Percentiles rank a stretch among this genome's conserved stretches.
Evolutionary conservation across 1,284 basidiomycete species (phyloP).

Genomic region (Irpex sp.): DNA sequence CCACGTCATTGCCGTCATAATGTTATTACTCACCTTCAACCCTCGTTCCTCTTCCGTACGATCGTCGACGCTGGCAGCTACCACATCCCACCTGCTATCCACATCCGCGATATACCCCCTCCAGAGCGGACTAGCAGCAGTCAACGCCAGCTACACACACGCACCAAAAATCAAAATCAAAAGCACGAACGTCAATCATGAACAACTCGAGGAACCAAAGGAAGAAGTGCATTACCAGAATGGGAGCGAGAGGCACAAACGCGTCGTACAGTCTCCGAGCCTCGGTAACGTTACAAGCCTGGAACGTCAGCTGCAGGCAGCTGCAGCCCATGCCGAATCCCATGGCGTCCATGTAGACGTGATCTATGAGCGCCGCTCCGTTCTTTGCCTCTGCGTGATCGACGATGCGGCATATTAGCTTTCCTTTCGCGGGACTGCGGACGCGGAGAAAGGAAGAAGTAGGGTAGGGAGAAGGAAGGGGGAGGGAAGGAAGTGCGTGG

Average conservation of each 20-base stretch:
- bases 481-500: no score
- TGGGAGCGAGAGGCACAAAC: conserved; percentile 89
- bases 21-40: conserved; percentile 50
- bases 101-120: conserved; percentile 95
- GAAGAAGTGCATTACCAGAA: conserved; percentile 64
- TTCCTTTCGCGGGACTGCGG: no score
- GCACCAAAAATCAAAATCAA: no score
- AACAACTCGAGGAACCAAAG: background rate
- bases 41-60: conserved; percentile 94
- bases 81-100: conserved; percentile 98
- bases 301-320: conserved; percentile 97
- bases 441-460: background rate
- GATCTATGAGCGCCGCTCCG: conserved; percentile 83
- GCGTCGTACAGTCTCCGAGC: conserved; percentile 94
- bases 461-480: no score
- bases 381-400: conserved; percentile 70
- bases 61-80: conserved; percentile 96
- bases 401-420: background rate
- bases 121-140: conserved; percentile 93
- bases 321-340: conserved; percentile 99
- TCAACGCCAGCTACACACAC: conserved; percentile 82
- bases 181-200: conserved; percentile 3
- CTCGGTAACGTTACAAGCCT: conserved; percentile 91
- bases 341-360: conserved; percentile 99
- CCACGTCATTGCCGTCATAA: background rate